Conservation (phyloP, 352 stramenopile genomes). For the Thalassiosira oceanica region DNA sequence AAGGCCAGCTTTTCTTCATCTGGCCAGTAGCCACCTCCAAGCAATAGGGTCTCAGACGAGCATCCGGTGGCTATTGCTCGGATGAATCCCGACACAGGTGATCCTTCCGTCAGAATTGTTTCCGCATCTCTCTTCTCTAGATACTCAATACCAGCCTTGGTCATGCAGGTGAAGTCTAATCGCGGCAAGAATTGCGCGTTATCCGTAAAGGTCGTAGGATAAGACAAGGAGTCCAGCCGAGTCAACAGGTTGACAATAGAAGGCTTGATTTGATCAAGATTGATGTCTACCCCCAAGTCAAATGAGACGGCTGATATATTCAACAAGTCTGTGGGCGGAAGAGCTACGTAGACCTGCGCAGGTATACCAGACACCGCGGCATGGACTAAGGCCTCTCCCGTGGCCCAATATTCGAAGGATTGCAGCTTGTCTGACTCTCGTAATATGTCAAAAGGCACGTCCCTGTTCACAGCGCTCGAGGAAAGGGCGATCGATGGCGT, state of each 20-base stretch:
- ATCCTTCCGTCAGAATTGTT: no score
- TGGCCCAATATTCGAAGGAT: conserved; percentile 12
- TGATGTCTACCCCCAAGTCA: conserved; percentile 6
- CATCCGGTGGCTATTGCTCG: conserved; percentile 24
- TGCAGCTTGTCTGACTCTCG: conserved; percentile 4
- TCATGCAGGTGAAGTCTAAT: conserved; percentile 22
- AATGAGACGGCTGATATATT: background rate
- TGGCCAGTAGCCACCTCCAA: conserved; percentile 32
- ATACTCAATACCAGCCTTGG: no score
- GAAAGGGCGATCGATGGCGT: no score
- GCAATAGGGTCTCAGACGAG: conserved; percentile 13
- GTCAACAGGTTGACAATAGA: conserved; percentile 19
- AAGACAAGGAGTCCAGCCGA: conserved; percentile 9
- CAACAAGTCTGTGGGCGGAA: conserved; percentile 11
- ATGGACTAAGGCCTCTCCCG: conserved; percentile 9
- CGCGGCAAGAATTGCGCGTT: conserved; percentile 18
- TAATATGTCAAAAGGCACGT: conserved; percentile 20
- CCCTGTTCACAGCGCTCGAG: no score
- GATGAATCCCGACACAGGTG: conserved; percentile 26
- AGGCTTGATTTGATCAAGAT: conserved; percentile 11
- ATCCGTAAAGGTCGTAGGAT: conserved; percentile 9
- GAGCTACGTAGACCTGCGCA: conserved; percentile 3
- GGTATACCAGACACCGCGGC: conserved; percentile 23
- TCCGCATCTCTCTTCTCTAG: no score
- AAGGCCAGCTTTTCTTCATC: conserved; percentile 14